phyloP scores from a whole-genome alignment of 352 stramenopile genomes.

The Globisporangium cystogenes region DNA sequence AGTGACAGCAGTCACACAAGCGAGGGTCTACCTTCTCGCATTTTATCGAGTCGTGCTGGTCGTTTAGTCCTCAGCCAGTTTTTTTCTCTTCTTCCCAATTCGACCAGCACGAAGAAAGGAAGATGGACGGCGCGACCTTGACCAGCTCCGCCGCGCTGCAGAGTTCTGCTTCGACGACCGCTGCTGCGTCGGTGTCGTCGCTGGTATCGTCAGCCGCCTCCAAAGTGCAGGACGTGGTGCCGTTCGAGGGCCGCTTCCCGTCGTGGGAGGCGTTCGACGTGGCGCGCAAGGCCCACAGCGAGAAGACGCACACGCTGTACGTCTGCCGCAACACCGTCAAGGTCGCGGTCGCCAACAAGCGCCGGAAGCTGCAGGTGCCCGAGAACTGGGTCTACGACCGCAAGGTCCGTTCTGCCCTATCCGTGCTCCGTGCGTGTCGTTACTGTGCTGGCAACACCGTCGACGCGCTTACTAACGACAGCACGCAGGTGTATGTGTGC shows the following conservation, averaged over 20 bases:
- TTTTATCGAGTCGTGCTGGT: neutral
- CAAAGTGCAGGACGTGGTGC: slow-evolving; percentile 53
- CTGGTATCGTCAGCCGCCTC: slow-evolving; percentile 8
- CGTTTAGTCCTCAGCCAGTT: neutral
- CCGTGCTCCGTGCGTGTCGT: too few relatives aligned
- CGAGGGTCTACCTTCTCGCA: neutral
- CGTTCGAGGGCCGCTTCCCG: slow-evolving; percentile 60
- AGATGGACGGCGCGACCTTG: neutral
- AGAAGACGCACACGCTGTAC: slow-evolving; percentile 79
- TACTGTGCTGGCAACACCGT: too few relatives aligned
- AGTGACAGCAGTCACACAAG: neutral
- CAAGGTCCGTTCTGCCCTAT: slow-evolving; percentile 31
- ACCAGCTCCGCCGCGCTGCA: neutral
- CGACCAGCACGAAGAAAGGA: neutral
- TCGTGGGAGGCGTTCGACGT: slow-evolving; percentile 77
- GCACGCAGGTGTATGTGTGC: slow-evolving; percentile 53
- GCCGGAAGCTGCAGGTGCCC: slow-evolving; percentile 61
- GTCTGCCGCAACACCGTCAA: slow-evolving; percentile 77
- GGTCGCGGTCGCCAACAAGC: slow-evolving; percentile 65
- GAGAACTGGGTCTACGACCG: slow-evolving; percentile 61
- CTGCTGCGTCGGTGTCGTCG: slow-evolving; percentile 2
- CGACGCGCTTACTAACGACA: too few relatives aligned
- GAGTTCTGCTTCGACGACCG: slow-evolving; percentile 1
- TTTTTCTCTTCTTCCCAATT: neutral
- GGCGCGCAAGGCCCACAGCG: slow-evolving; percentile 54